A percentile compares a stretch with the other conserved stretches of the same genome.
These are phyloP conservation scores for Leccinum subgranulosum DNA, from an alignment of 768 basidiomycete species.

Conservation along the genomic window DNA sequence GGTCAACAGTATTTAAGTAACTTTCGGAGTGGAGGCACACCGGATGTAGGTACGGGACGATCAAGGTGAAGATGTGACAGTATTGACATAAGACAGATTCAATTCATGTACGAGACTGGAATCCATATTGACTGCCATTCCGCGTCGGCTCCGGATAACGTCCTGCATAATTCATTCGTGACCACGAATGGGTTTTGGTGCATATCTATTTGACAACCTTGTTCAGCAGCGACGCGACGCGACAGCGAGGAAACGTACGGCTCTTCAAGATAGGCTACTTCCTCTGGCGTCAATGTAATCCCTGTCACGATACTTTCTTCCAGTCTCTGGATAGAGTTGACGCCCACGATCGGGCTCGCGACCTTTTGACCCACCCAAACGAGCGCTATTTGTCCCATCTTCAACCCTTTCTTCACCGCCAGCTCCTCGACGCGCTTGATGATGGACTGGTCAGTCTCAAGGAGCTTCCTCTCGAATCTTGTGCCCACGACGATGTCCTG, in stretches of 20 bases:
- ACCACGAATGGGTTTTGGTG: constrained; percentile 17
- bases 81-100: no score
- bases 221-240: no score
- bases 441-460: constrained; percentile 33
- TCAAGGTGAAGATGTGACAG: no score
- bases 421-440: constrained; percentile 42
- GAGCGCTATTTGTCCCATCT: constrained; percentile 46
- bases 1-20: no score
- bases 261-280: constrained; percentile 29
- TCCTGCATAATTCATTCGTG: constrained; percentile 4
- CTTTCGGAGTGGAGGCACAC: no score
- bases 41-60: no score
- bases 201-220: constrained; percentile 10
- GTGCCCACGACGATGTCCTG: constrained; percentile 14
- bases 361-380: constrained; percentile 42
- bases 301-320: constrained; percentile 27
- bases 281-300: constrained; percentile 27
- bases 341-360: constrained; percentile 43
- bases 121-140: no score
- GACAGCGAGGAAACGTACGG: constrained; percentile 17
- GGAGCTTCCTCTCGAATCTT: constrained; percentile 17
- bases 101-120: no score
- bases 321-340: constrained; percentile 32
- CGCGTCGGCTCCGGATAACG: no score
- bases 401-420: constrained; percentile 36